phyloP scores from a whole-genome alignment of 163 green algal species.

The Prototheca cutis region DNA sequence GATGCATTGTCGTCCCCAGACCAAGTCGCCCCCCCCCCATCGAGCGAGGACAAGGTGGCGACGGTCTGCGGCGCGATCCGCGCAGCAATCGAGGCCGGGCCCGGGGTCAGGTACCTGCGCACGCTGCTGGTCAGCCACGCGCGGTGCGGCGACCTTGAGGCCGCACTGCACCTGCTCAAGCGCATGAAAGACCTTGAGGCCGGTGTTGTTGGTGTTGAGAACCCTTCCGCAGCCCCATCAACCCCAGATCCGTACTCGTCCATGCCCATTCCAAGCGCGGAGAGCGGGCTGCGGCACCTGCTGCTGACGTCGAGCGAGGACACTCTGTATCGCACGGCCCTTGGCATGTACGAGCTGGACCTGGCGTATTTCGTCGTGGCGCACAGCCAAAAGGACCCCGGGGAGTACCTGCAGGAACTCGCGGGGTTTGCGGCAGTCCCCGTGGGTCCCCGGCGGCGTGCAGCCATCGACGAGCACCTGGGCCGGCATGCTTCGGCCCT shows the following conservation, averaged over 20 bases:
- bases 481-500: constrained; percentile 44
- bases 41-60: constrained; percentile 42
- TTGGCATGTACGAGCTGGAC: constrained; percentile 81
- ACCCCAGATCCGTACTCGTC: neutral
- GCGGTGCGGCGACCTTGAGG: constrained; percentile 49
- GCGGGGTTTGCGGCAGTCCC: constrained; percentile 33
- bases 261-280: constrained; percentile 12
- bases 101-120: constrained; percentile 25
- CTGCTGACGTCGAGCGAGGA: constrained; percentile 65
- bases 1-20: neutral
- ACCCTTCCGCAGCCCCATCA: neutral
- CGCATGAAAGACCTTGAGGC: constrained; percentile 53
- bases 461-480: constrained; percentile 66
- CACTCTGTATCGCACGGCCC: constrained; percentile 63
- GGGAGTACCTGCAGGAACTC: constrained; percentile 78
- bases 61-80: constrained; percentile 45
- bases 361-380: constrained; percentile 87
- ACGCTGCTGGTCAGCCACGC: constrained; percentile 46
- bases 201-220: constrained; percentile 1
- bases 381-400: constrained; percentile 69
- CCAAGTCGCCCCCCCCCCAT: too few species aligned
- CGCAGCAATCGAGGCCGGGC: constrained; percentile 21
- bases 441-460: constrained; percentile 18
- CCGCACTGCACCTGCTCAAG: constrained; percentile 55
- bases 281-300: constrained; percentile 70